These are phyloP conservation scores for Purshia tridentata DNA, from an alignment of 306 rosid species.

Conservation along the genomic window DNA sequence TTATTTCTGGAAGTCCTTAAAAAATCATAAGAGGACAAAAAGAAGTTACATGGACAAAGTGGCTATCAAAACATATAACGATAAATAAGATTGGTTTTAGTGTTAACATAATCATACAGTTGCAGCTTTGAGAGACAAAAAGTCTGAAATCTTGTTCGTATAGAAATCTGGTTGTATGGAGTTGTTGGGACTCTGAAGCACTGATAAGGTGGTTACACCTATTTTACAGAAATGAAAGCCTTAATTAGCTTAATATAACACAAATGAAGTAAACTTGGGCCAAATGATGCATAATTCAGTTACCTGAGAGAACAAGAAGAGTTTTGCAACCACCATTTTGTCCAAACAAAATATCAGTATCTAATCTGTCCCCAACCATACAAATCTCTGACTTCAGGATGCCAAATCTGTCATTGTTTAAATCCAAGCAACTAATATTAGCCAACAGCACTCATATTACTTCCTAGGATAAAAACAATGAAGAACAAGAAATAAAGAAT, in stretches of 20 bases:
- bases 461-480: background rate
- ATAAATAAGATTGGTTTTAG: conserved; percentile 8
- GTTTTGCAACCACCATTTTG: conserved; percentile 98
- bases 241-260: background rate
- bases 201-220: conserved; percentile 70
- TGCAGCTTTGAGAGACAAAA: conserved; percentile 72
- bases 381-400: conserved; percentile 88
- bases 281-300: background rate
- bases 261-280: background rate
- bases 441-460: background rate
- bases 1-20: background rate
- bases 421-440: conserved; percentile 9
- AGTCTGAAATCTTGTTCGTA: conserved; percentile 84
- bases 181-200: conserved; percentile 77
- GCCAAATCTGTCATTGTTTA: conserved; percentile 64
- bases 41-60: background rate
- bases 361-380: conserved; percentile 97
- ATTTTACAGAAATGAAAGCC: background rate
- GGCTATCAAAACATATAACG: background rate
- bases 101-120: conserved; percentile 44
- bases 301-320: conserved; percentile 88
- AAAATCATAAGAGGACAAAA: background rate
- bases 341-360: conserved; percentile 92
- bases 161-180: conserved; percentile 87
- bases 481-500: conserved; percentile 19